Percentiles rank a stretch among this genome's conserved stretches.
These are phyloP conservation scores for Suhomyces kilbournensis DNA, from an alignment of 805 yeast species.

Conservation along the genomic window DNA sequence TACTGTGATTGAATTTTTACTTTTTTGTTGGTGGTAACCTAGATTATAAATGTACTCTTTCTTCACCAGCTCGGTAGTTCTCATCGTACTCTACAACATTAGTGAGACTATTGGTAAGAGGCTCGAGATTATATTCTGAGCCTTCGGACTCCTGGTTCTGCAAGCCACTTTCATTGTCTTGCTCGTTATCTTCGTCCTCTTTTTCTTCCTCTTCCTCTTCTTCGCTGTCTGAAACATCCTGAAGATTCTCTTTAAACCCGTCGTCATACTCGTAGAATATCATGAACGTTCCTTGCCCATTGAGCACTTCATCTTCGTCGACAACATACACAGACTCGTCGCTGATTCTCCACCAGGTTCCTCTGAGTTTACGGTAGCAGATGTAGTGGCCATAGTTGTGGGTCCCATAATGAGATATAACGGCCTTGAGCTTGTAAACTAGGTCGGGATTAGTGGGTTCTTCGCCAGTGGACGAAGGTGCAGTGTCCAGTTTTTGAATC, in stretches of 20 bases:
- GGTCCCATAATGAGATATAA: slow-evolving; percentile 89
- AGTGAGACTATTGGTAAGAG: not conserved
- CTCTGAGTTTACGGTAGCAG: slow-evolving; percentile 76
- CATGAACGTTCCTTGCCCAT: slow-evolving; percentile 88
- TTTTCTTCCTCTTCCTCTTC: slow-evolving; percentile 9
- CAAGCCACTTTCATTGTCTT: not conserved
- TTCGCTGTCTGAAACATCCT: slow-evolving; percentile 9
- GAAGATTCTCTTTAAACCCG: slow-evolving; percentile 18
- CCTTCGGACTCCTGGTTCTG: slow-evolving; percentile 1
- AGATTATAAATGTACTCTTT: slow-evolving; percentile 14
- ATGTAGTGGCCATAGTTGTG: slow-evolving; percentile 98
- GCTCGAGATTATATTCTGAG: not conserved
- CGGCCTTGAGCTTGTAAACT: slow-evolving; percentile 74
- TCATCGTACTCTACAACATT: slow-evolving; percentile 1
- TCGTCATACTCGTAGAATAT: slow-evolving; percentile 68
- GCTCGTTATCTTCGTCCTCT: slow-evolving; percentile 8
- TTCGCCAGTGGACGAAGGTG: not conserved
- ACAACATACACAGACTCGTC: slow-evolving; percentile 85
- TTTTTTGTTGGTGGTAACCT: too few relatives aligned
- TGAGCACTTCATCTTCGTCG: slow-evolving; percentile 74
- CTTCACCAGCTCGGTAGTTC: slow-evolving; percentile 10
- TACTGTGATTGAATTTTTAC: too few relatives aligned
- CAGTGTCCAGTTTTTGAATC: not conserved
- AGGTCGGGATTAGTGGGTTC: slow-evolving; percentile 37
- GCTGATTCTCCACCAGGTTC: slow-evolving; percentile 93